Evolutionary conservation across 805 yeast genomes (phyloP).

Genomic region (Spathaspora hagerdaliae): DNA sequence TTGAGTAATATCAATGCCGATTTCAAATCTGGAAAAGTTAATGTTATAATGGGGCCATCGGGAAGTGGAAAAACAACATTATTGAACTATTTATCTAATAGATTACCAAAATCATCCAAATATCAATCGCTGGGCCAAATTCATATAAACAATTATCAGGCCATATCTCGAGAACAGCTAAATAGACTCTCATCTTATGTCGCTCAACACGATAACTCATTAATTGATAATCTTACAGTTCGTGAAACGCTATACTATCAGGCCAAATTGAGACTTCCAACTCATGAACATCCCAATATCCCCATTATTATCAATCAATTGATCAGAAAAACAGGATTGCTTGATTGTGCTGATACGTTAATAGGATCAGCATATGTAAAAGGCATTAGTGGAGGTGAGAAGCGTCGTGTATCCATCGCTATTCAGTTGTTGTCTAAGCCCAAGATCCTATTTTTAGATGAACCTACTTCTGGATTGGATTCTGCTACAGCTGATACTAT

Average conservation of each 20-base stretch:
- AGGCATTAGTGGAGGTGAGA: slow-evolving; percentile 54
- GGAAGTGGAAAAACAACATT: slow-evolving; percentile 44
- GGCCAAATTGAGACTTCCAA: slow-evolving; percentile 62
- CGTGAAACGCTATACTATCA: slow-evolving; percentile 71
- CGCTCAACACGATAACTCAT: slow-evolving; percentile 73
- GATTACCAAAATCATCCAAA: slow-evolving; percentile 24
- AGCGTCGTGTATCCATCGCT: slow-evolving; percentile 78
- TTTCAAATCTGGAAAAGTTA: slow-evolving; percentile 30
- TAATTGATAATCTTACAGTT: slow-evolving; percentile 70
- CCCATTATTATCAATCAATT: slow-evolving; percentile 52
- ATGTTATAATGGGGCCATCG: slow-evolving; percentile 45
- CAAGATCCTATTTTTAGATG: slow-evolving; percentile 69
- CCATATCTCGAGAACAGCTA: slow-evolving; percentile 19
- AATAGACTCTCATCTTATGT: slow-evolving; percentile 62
- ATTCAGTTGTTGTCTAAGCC: slow-evolving; percentile 73
- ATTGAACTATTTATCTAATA: slow-evolving; percentile 45
- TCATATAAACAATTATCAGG: slow-evolving; percentile 22
- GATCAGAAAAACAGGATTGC: slow-evolving; percentile 64
- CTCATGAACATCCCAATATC: slow-evolving; percentile 27
- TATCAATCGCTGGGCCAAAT: slow-evolving; percentile 16
- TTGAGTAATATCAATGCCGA: slow-evolving; percentile 26
- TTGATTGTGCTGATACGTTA: slow-evolving; percentile 71
- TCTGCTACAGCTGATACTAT: slow-evolving; percentile 73
- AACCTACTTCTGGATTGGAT: slow-evolving; percentile 88
- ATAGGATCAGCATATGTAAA: slow-evolving; percentile 35